A percentile compares a stretch with the other conserved stretches of the same genome.
These are phyloP conservation scores for Theobroma cacao DNA, from an alignment of 345 rosid species.

Conservation along the genomic window DNA sequence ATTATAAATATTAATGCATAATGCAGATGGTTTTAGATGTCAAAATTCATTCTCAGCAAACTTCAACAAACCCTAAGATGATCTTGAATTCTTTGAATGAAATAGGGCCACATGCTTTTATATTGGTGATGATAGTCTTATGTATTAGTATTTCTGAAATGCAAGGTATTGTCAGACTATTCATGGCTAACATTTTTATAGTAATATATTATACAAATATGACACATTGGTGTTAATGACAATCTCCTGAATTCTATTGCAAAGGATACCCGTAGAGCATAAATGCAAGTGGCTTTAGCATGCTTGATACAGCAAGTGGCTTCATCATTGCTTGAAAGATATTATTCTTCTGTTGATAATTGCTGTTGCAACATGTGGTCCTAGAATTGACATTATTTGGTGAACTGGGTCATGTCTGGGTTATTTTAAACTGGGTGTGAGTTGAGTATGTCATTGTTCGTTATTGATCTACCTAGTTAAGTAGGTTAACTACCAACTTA, in stretches of 20 bases:
- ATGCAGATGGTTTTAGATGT: background rate
- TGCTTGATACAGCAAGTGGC: background rate
- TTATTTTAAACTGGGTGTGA: background rate
- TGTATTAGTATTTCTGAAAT: background rate
- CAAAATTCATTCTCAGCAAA: background rate
- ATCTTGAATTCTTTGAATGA: background rate
- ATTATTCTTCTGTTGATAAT: conserved; percentile 1
- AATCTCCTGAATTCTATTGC: background rate
- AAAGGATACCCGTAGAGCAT: background rate
- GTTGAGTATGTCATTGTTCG: background rate
- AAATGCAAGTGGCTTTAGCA: conserved; percentile 11
- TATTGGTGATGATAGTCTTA: background rate
- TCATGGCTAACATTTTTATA: background rate
- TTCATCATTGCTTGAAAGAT: background rate
- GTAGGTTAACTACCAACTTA: background rate
- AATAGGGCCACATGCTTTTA: background rate
- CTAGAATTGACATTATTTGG: conserved; percentile 6
- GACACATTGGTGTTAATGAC: background rate
- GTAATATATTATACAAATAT: background rate
- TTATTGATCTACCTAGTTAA: background rate
- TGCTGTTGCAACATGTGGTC: conserved; percentile 24
- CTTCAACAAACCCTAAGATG: background rate
- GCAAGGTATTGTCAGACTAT: background rate
- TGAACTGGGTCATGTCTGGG: conserved; percentile 6
- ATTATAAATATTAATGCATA: background rate